Base-by-base conservation (phyloP, 1,284 basidiomycete genomes). In the Phylloboletellus chloephorus region DNA sequence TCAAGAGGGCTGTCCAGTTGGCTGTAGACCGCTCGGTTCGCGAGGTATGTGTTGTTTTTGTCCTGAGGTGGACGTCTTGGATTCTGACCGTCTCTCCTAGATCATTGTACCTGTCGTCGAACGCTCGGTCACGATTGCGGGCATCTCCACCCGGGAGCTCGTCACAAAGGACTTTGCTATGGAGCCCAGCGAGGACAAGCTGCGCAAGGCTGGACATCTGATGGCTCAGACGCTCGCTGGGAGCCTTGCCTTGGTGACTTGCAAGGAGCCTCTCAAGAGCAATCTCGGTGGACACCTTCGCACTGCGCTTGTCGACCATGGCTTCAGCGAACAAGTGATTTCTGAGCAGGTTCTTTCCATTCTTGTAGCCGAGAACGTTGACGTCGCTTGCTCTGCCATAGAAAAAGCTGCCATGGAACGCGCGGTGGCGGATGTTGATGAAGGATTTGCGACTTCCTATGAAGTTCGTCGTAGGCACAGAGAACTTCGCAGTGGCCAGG, bases 341-440 rank as follows among this genome's bases (percentile, higher is more conserved):
- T 73, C 79, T 5, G 86, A 89, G 34, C 76, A 77, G 47, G 74
- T 83, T 19, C 76, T 98, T 44, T 67, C 81, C 19, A 71, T 94
- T 23, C 76, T 98, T 34, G 91, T 95, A 26, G 79, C 85, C 51
- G 94, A 98, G 57, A 98, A 99, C 57, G 72, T 98, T 47, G 94
- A 98, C 44, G 73, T 93, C 39, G 95, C 95, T 12, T 98, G 95
- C 62, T 78, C 82, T 41, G 89, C 94, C 6, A 93, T 99, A 50
- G 94, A 98, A 67, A 95, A 91, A 61, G 94, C 94, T 7, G 96
- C 96, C 1, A 97, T 97, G 88, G 94, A 98, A 57, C 84, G 93
- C 52, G 94, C 94, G 1, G 78, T 92, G 37, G 76, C 82, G n/a
- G 96, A 98, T 57, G 88, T 98, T 13, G 96, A 99, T 59, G 92